Conservation (phyloP, 2,329 filamentous ascomycete genomes). For the Cryphonectria japonica region DNA sequence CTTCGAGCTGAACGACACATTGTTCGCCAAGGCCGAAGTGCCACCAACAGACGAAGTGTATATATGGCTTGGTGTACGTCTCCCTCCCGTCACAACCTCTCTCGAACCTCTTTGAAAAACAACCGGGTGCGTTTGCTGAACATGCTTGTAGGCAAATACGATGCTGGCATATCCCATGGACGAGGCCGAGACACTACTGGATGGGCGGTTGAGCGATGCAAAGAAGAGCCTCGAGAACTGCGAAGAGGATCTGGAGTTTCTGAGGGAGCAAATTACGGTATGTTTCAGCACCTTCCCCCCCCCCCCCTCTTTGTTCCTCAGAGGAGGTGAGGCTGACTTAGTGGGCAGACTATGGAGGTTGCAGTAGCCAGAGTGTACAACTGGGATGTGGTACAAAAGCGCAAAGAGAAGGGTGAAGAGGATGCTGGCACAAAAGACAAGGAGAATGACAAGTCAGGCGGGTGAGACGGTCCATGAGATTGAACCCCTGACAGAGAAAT, state of each 20-base stretch:
- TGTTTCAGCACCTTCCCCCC: conserved; percentile 36
- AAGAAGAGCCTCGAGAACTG: conserved; percentile 82
- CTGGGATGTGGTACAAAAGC: conserved; percentile 95
- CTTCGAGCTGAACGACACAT: conserved; percentile 94
- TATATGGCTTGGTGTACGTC: conserved; percentile 81
- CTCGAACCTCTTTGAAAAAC: conserved; percentile 38
- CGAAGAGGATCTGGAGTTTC: conserved; percentile 94
- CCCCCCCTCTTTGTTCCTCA: neutral
- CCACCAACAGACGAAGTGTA: conserved; percentile 89
- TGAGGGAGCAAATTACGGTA: conserved; percentile 95
- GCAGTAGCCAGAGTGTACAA: conserved; percentile 98
- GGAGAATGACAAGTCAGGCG: conserved; percentile 38
- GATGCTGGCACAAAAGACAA: conserved; percentile 49
- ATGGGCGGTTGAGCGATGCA: conserved; percentile 77
- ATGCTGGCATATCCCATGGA: conserved; percentile 94
- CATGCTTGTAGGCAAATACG: conserved; percentile 67
- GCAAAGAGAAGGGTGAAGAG: conserved; percentile 81
- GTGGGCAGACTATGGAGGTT: conserved; percentile 83
- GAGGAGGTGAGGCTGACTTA: conserved; percentile 14
- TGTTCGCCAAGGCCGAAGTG: conserved; percentile 86
- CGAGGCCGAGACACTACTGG: conserved; percentile 80
- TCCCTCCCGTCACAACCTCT: conserved; percentile 37
- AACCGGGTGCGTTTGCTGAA: conserved; percentile 51
- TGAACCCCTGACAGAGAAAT: conserved; percentile 5
- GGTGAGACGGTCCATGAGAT: conserved; percentile 29